Conservation (phyloP, 2,329 filamentous ascomycete species). For the Aspergillus texensis region DNA sequence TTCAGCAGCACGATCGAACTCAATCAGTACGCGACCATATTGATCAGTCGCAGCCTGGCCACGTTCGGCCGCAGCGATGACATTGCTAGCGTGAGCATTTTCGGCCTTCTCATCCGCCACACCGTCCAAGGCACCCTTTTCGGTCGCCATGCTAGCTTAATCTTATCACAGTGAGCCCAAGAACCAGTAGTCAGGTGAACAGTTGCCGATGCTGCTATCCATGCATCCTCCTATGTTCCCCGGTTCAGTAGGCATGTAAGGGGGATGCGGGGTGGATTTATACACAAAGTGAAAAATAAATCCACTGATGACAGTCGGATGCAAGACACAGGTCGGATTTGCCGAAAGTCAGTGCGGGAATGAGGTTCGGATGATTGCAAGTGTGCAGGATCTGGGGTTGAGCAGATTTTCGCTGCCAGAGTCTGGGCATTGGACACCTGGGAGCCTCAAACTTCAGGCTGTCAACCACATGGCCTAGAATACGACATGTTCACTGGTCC, state of each 20-base stretch:
- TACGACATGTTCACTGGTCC: not conserved
- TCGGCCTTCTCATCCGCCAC: conserved; percentile 27
- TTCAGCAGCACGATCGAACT: conserved; percentile 62
- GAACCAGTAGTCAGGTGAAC: not conserved
- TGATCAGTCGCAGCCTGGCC: conserved; percentile 54
- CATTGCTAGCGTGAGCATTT: conserved; percentile 11
- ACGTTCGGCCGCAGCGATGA: conserved; percentile 38
- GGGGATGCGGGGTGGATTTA: conserved; percentile 9
- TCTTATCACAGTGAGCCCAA: not conserved
- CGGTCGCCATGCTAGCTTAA: conserved; percentile 10
- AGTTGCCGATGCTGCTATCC: not conserved
- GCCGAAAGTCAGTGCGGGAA: conserved; percentile 11
- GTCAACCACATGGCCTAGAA: not conserved
- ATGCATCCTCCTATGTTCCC: not conserved
- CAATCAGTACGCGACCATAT: conserved; percentile 54
- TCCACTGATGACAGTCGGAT: conserved; percentile 6
- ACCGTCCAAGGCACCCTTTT: not conserved
- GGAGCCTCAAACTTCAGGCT: not conserved
- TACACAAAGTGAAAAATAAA: not conserved
- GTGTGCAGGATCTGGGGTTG: conserved; percentile 11
- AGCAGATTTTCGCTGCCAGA: conserved; percentile 2
- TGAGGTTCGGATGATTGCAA: conserved; percentile 1
- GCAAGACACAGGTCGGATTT: conserved; percentile 10
- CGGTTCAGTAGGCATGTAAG: not conserved
- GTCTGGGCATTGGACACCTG: not conserved